Evolutionary conservation across 768 basidiomycete species (phyloP), one percentile per base, ranked within the genome.

Genomic region (Podaxis sp.): DNA sequence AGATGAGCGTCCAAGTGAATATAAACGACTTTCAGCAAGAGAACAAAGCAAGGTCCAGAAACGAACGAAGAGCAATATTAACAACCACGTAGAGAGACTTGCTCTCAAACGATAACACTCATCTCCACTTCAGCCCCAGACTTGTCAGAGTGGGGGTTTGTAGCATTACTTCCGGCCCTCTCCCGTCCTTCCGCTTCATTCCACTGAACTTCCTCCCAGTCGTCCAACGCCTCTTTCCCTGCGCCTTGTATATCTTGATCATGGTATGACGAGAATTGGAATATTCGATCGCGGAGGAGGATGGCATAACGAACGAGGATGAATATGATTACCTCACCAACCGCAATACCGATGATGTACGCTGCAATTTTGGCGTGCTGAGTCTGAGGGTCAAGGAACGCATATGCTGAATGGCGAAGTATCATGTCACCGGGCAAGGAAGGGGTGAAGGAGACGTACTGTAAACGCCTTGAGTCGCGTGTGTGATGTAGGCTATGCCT

Each of bases 401-500:
- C 59, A 66, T 89, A 90, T 0, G 83, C 88, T 88, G 55, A 13
- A 50, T 38, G 13, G 32, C 50, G 44, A 36, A 21, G 54, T 25
- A 21, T 48, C 23, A 9, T 16, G 11, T 42, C 11, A n/a, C 59
- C 11, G 25, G 36, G 9, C 50, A 28, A 18, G 4, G 40, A 44
- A 57, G 42, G 27, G 35, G 38, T 28, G 25, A 38, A 48, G 11
- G 46, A 50, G 27, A 38, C 85, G 55, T 65, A 89, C 88, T 69
- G 68, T 90, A 90, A 64, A 87, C 78, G 0, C 81, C 81, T 67
- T 87, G 84, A 0, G 81, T 80, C 1, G 72, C 79, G 57, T 77
- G 66, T 0, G 86, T 88, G 44, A 90, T 77, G 63, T 90, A 90
- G 4, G 86, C 88, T 1, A 90, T 69, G 25, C 79, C 87, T 14